These are phyloP conservation scores for Globisporangium recalcitrans DNA, from an alignment of 352 stramenopile species.

Conservation along the genomic window DNA sequence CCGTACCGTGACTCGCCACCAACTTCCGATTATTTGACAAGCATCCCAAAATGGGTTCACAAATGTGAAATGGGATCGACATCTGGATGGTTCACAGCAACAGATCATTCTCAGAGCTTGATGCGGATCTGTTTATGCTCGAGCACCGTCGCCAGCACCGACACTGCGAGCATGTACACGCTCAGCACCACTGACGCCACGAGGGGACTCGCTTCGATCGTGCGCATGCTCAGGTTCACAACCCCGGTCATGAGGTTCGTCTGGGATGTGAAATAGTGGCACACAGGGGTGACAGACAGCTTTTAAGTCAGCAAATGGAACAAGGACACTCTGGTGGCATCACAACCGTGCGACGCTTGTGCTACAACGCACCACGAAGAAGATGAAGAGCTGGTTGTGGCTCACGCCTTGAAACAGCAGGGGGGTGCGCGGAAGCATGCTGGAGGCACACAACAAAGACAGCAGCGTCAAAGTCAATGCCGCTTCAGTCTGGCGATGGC, in stretches of 20 bases:
- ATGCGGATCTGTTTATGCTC: conserved; percentile 52
- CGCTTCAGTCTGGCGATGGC: too few species aligned
- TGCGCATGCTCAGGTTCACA: conserved; percentile 79
- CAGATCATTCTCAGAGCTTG: conserved; percentile 42
- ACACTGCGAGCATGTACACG: conserved; percentile 65
- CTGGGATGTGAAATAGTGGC: conserved; percentile 16
- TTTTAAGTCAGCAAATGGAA: background rate
- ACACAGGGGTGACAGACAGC: background rate
- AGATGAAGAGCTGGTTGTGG: conserved; percentile 83
- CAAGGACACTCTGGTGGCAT: background rate
- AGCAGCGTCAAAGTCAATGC: background rate
- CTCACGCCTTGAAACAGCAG: conserved; percentile 70
- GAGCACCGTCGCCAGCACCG: conserved; percentile 46
- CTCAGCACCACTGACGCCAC: conserved; percentile 42
- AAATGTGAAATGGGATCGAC: conserved; percentile 10
- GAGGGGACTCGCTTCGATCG: conserved; percentile 49
- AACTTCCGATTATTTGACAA: conserved; percentile 1
- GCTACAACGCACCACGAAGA: conserved; percentile 49
- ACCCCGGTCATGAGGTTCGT: conserved; percentile 73
- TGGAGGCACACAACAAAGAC: conserved; percentile 14
- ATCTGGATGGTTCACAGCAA: background rate
- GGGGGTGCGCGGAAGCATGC: conserved; percentile 57
- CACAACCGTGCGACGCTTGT: background rate
- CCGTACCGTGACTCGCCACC: background rate
- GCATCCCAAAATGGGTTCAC: conserved; percentile 8